Percentiles rank a stretch among this genome's conserved stretches.
These are phyloP conservation scores for Fusarium sp. DNA, from an alignment of 2,329 filamentous ascomycete species.

Conservation along the genomic window DNA sequence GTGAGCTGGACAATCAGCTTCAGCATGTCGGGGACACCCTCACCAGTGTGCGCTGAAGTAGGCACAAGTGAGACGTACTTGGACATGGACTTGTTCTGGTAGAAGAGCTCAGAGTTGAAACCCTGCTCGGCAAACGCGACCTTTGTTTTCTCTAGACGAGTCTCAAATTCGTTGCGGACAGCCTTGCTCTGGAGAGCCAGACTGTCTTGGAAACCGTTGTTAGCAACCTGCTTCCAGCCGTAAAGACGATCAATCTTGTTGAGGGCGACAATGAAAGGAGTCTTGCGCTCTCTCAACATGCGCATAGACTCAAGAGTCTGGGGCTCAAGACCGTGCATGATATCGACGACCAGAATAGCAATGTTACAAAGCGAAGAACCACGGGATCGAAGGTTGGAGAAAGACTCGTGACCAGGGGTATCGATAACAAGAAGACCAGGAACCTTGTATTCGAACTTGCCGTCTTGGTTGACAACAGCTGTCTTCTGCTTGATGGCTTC, in stretches of 20 bases:
- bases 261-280: conserved; percentile 96
- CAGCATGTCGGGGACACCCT: conserved; percentile 98
- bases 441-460: conserved; percentile 94
- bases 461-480: conserved; percentile 89
- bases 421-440: conserved; percentile 97
- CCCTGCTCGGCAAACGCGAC: conserved; percentile 94
- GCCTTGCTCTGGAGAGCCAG: conserved; percentile 90
- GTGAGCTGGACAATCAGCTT: conserved; percentile 93
- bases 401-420: conserved; percentile 99
- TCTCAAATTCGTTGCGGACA: conserved; percentile 93
- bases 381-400: conserved; percentile 96
- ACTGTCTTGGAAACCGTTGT: conserved; percentile 97
- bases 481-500: conserved; percentile 95
- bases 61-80: conserved; percentile 95
- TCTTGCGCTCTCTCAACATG: conserved; percentile 90
- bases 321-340: conserved; percentile 98
- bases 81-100: conserved; percentile 97
- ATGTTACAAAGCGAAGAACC: conserved; percentile 99
- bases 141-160: conserved; percentile 90
- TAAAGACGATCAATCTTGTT: conserved; percentile 99
- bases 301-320: conserved; percentile 98
- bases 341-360: conserved; percentile 98
- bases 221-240: conserved; percentile 98
- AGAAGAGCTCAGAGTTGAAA: conserved; percentile 97
- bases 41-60: conserved; percentile 97